phyloP scores from a whole-genome alignment of 805 yeast genomes.

The Metschnikowia hibisci region DNA sequence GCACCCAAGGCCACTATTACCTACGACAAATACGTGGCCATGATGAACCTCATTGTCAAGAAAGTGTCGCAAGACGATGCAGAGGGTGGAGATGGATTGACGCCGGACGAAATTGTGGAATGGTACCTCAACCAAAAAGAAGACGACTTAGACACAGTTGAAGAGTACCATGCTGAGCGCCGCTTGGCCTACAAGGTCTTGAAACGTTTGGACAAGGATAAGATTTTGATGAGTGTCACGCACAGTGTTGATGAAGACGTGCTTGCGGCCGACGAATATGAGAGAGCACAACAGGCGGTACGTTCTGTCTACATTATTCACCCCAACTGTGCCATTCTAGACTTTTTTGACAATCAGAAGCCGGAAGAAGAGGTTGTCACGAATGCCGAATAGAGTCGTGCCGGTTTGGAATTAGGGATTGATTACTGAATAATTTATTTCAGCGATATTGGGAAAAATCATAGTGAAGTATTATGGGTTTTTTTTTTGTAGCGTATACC shows the following conservation, averaged over 20 bases:
- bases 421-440: no score
- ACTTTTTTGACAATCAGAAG: conserved; percentile 44
- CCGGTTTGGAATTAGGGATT: no score
- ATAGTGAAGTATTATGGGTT: no score
- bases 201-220: conserved; percentile 77
- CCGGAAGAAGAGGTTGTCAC: conserved; percentile 8
- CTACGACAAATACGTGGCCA: conserved; percentile 80
- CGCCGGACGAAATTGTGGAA: conserved; percentile 65
- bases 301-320: conserved; percentile 47
- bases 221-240: conserved; percentile 62
- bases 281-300: conserved; percentile 7
- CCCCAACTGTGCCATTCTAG: conserved; percentile 81
- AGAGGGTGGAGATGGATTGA: conserved; percentile 54
- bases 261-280: conserved; percentile 13
- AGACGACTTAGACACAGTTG: conserved; percentile 63
- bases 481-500: no score
- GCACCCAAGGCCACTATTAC: conserved; percentile 48
- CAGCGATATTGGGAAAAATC: no score
- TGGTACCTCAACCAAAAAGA: conserved; percentile 79
- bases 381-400: no score
- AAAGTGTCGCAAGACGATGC: conserved; percentile 51
- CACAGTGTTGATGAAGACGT: conserved; percentile 31
- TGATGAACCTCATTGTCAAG: conserved; percentile 76
- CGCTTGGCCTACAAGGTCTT: conserved; percentile 74
- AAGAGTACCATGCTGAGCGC: conserved; percentile 66